Evolutionary conservation across 1,139 yeast genomes (phyloP), one percentile per base, ranked within the genome.

Genomic region (Diutina catenulata): DNA sequence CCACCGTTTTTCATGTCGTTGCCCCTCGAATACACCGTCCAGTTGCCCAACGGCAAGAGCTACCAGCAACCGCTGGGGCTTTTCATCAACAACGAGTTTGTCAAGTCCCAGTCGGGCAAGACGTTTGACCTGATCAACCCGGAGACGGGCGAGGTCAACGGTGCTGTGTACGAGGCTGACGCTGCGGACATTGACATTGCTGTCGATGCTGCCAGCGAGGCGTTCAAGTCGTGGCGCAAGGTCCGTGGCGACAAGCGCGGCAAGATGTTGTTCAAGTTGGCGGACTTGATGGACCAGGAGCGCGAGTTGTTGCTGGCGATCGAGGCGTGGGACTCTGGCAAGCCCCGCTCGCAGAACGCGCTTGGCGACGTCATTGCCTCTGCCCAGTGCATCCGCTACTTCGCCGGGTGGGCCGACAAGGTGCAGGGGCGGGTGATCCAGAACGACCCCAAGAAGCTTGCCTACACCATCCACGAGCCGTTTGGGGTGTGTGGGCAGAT

Each of bases 401-500:
- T 72, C 50, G 94, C 91, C 33, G 93, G 94, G 14, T 81, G 83
- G 76, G 82, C 91, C 36, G 94, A 83, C 59, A 81, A 82, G 60
- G 57, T 80, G 42, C 74, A 70, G 42, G 94, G 94, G 28, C 70
- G 70, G 49, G 70, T 76, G 40, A 74, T 82, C 49, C 76, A 77
- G 50, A 75, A 80, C 41, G 80, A 76, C 50, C 62, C 65, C 37
- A 69, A 68, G 42, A 76, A 76, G 50, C 68, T 81, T 50, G 77
- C 74, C 46, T 81, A 74, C 60, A 82, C 94, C 26, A 21, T 46
- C 31, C 83, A 80, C 57, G 91, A 81, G 56, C 95, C 95, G 36
- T 69, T 62, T 47, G 93, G 93, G 22, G 88, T 82, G 19, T 78
- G 83, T 52, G 93, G 81, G 14, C 84, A 79, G 52, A 77, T 80